Base-by-base conservation (phyloP, 208 protist species). In the Wallacemonas collosoma region DNA sequence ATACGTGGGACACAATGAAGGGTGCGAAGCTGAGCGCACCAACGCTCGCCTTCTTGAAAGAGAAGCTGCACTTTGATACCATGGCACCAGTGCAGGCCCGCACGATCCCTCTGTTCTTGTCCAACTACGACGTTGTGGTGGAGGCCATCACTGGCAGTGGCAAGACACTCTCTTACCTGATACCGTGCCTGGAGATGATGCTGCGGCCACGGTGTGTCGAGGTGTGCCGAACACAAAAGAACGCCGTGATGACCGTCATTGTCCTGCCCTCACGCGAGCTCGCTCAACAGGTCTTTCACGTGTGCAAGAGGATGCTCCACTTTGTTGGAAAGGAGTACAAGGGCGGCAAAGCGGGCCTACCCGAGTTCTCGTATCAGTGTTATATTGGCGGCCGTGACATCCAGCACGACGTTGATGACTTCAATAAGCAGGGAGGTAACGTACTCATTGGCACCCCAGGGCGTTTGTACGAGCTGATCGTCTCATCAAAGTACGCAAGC, bases 181-280 rank as follows among this genome's bases (percentile, higher is more conserved):
- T 98, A 7, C 96, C 96, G 9, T 87, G 85, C 53, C 60, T 98
- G 26, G 93, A 98, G 74, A 92, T 95, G 82, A 57, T 97, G 68
- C 80, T 97, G 40, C 74, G 84, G 2, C 84, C 83, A 38, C 73
- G 83, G 14, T 83, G 82, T 53, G 12, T 81, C 1, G 86, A 95
- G 65, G 73, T 77, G 6, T 83, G 79, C n/a, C 65, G 53, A 44
- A 74, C 78, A 58, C 71, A 85, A 71, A 82, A 76, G 62, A 89
- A 93, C 69, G 87, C 90, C 2, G 90, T 98, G 6, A 75, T 98
- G 15, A 82, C 89, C 6, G 70, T 98, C 36, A 80, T 98, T 45
- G 73, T 99, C 3, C 74, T 98, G 8, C 97, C 96, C 3, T 98
- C 96, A 11, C 81, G 97, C 14, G 97, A 99, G 86, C 80, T 99